phyloP scores from a whole-genome alignment of 768 basidiomycete species.

The Hypholoma sublateritium region DNA sequence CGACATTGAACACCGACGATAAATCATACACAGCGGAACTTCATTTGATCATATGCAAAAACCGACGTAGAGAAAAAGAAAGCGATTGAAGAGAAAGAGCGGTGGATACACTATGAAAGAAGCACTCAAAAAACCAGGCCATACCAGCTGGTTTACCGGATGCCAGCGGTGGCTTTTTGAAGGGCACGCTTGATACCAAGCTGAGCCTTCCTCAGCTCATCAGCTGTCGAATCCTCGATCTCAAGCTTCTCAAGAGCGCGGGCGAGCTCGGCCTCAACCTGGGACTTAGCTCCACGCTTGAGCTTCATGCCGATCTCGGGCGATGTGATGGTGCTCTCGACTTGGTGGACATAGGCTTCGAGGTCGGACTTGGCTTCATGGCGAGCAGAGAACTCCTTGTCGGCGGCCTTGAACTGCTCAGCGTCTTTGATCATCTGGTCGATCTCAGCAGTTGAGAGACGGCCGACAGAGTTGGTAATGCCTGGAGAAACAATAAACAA shows the following conservation, averaged over 20 bases:
- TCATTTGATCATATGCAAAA: constrained; percentile 27
- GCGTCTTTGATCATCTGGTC: constrained; percentile 99
- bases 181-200: constrained; percentile 94
- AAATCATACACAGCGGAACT: constrained; percentile 23
- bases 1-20: constrained; percentile 20
- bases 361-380: constrained; percentile 99
- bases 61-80: constrained; percentile 19
- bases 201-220: constrained; percentile 96
- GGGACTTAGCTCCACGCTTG: constrained; percentile 92
- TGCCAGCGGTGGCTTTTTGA: constrained; percentile 94
- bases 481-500: constrained; percentile 40
- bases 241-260: constrained; percentile 98
- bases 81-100: constrained; percentile 17
- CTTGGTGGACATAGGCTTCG: constrained; percentile 96
- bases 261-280: constrained; percentile 97
- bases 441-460: constrained; percentile 95
- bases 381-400: constrained; percentile 97
- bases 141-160: constrained; percentile 55
- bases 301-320: constrained; percentile 98
- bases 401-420: constrained; percentile 93
- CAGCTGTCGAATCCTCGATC: constrained; percentile 90
- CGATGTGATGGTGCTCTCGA: constrained; percentile 93
- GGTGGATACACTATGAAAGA: constrained; percentile 21
- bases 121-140: constrained; percentile 13
- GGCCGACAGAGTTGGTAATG: constrained; percentile 99